Evolutionary conservation across 2,329 filamentous ascomycete genomes (phyloP).

Genomic region (Aspergillus udagawae): DNA sequence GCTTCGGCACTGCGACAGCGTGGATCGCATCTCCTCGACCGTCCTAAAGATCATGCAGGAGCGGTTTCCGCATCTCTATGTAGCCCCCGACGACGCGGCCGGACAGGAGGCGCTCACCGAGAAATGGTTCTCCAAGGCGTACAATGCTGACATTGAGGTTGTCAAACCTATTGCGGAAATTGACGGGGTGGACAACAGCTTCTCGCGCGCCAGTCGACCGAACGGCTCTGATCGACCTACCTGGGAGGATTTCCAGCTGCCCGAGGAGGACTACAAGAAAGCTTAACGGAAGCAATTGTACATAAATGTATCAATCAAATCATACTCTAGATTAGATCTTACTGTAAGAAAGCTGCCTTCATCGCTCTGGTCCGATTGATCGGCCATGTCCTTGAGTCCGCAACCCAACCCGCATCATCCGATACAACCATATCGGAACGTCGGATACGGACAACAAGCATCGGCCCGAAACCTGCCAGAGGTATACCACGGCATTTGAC

Average conservation of each 20-base stretch:
- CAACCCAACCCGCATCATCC: neutral
- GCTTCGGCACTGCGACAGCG: constrained; percentile 58
- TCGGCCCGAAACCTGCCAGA: constrained; percentile 11
- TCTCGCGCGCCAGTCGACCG: constrained; percentile 46
- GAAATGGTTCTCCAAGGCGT: constrained; percentile 46
- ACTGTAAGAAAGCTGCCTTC: neutral
- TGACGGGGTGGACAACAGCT: constrained; percentile 47
- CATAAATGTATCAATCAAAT: neutral
- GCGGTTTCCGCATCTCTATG: constrained; percentile 54
- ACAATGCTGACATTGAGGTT: constrained; percentile 45
- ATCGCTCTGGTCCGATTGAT: neutral
- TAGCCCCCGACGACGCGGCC: constrained; percentile 14
- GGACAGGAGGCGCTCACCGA: constrained; percentile 45
- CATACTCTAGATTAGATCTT: neutral
- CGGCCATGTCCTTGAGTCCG: neutral
- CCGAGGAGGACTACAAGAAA: constrained; percentile 26
- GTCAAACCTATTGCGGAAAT: constrained; percentile 45
- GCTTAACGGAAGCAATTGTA: constrained; percentile 6
- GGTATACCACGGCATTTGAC: neutral
- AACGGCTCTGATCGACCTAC: constrained; percentile 50
- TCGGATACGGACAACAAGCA: constrained; percentile 10
- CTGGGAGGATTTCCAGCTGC: constrained; percentile 39
- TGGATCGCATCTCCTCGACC: constrained; percentile 61
- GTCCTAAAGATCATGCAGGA: constrained; percentile 54
- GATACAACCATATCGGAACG: constrained; percentile 2